phyloP scores from a whole-genome alignment of 176 grass and related monocot species.

The Oryza punctata region DNA sequence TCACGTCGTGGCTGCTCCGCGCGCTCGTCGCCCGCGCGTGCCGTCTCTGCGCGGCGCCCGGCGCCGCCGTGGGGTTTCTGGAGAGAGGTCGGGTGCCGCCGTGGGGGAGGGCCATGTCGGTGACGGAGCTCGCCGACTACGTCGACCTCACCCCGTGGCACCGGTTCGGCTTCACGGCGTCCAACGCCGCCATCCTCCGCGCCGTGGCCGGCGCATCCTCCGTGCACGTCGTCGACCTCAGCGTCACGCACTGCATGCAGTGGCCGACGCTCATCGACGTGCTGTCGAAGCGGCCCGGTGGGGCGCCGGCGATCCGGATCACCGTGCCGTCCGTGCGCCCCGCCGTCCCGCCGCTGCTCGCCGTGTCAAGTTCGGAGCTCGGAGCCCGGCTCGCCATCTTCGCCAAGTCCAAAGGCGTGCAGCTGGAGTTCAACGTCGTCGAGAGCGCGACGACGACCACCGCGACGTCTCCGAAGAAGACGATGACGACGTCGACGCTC shows the following conservation, averaged over 20 bases:
- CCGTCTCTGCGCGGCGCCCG: slow-evolving; percentile 46
- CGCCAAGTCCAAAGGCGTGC: slow-evolving; percentile 71
- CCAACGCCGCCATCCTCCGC: slow-evolving; percentile 76
- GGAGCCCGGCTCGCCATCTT: slow-evolving; percentile 73
- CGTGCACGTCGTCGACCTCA: slow-evolving; percentile 81
- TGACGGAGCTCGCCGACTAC: slow-evolving; percentile 81
- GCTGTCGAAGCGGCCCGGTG: slow-evolving; percentile 62
- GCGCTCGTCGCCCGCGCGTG: slow-evolving; percentile 77
- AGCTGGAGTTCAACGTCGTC: slow-evolving; percentile 68
- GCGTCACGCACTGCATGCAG: slow-evolving; percentile 96
- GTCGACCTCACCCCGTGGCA: slow-evolving; percentile 91
- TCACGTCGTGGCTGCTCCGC: slow-evolving; percentile 84
- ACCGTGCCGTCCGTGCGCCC: slow-evolving; percentile 54
- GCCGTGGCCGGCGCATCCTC: slow-evolving; percentile 52
- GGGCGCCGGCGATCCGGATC: slow-evolving; percentile 65
- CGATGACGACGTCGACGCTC: not conserved
- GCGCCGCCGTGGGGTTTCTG: slow-evolving; percentile 14
- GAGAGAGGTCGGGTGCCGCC: not conserved
- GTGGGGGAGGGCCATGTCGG: slow-evolving; percentile 54
- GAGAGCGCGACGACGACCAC: not conserved
- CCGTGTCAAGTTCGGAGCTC: slow-evolving; percentile 61
- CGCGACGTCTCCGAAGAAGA: slow-evolving; percentile 39
- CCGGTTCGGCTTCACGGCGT: slow-evolving; percentile 81
- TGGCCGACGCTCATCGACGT: slow-evolving; percentile 90
- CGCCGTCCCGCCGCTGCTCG: slow-evolving; percentile 47